Evolutionary conservation across 495 filamentous ascomycete genomes (phyloP), one percentile per base, ranked within the genome.

Genomic region (Acidomyces sp.): DNA sequence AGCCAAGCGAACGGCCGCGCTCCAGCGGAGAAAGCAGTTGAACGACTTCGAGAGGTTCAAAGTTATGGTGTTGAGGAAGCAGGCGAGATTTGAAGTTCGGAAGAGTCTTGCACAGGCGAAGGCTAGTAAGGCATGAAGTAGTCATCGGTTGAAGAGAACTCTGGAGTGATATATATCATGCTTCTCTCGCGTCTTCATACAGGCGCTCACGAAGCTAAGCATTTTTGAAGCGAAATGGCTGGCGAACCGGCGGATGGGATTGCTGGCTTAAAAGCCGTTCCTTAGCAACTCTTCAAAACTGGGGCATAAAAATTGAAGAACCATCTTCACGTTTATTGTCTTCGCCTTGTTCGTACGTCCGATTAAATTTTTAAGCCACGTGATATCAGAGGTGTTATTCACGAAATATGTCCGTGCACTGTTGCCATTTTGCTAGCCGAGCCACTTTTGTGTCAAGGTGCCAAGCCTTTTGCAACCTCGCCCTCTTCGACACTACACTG

Each of bases 31-130:
- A 70, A 78, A 75, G 66, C 77, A 78, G 54, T 72, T 99, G 48
- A 88, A 74, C 69, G 92, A 99, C 72, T 96, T 99, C 62, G 92
- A 99, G 74, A 79, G 90, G 59, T 99, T 96, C 83, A 95, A 96
- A 78, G 87, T 96, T 53, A 72, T 96, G 74, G 73, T 85, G 62
- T 71, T 95, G 68, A 85, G 80, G 77, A 96, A 96, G 78, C 87
- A 95, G 75, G 78, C 81, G 60, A 79, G 87, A 59, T 95, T 85
- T 71, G 88, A 93, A 72, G 78, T 93, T 65, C 82, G 78, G 67
- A 95, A 94, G 78, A 76, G 85, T 52, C 68, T 82, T 52, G 80
- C 84, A 53, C 86, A 88, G 72, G 69, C 83, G 57, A 62, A 66
- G 53, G 69, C 71, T 49, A 56, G 65, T 69, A 72, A 61, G 59